Conservation (phyloP, 306 rosid genomes). For the Prinsepia uniflora region DNA sequence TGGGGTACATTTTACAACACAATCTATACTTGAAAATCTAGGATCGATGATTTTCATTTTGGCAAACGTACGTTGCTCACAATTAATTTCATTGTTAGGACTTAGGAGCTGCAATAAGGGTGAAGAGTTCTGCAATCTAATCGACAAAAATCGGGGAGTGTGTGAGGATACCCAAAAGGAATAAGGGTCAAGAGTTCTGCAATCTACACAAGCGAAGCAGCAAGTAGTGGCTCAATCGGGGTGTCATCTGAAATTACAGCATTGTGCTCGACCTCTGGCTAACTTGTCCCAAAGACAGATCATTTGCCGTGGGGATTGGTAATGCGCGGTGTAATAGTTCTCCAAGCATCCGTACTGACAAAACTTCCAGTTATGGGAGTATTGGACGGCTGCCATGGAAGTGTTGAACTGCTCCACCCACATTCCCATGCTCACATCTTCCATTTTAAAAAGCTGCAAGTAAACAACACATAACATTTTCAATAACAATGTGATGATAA, state of each 20-base stretch:
- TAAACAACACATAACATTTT: conserved; percentile 24
- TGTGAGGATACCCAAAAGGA: not conserved
- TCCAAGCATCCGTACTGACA: conserved; percentile 97
- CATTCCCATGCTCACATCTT: conserved; percentile 99
- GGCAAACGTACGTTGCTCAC: not conserved
- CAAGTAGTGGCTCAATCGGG: not conserved
- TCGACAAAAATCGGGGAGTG: conserved; percentile 1
- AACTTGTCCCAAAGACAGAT: conserved; percentile 88
- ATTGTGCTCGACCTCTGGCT: conserved; percentile 67
- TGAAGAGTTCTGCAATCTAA: not conserved
- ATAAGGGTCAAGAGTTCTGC: not conserved
- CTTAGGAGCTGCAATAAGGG: not conserved
- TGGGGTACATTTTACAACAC: conserved; percentile 1
- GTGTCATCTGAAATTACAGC: conserved; percentile 85
- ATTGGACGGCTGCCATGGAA: conserved; percentile 48
- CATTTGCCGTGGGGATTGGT: conserved; percentile 98
- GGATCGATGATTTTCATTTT: not conserved
- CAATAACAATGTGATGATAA: not conserved
- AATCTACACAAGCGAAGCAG: not conserved
- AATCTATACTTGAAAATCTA: not conserved
- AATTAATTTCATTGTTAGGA: not conserved
- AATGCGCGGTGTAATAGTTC: conserved; percentile 87
- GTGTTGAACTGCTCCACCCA: conserved; percentile 87
- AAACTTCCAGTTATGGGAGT: conserved; percentile 96
- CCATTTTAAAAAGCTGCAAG: conserved; percentile 91